Evolutionary conservation across 2,329 filamentous ascomycete species (phyloP), one percentile per base, ranked within the genome.

Genomic region (Ceratocystis smalleyi): DNA sequence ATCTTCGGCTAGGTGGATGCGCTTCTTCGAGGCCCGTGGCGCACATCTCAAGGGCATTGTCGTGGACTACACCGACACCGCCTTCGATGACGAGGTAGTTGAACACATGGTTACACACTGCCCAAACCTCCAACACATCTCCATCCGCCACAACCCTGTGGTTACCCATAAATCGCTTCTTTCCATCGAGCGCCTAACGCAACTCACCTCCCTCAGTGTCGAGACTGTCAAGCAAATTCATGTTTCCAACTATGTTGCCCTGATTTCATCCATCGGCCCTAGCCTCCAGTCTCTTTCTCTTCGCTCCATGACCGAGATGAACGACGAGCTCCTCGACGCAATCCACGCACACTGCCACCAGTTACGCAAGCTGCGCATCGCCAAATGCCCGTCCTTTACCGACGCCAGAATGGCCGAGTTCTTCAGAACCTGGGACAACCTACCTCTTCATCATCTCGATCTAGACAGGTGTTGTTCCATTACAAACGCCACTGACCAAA

Each of bases 61-160:
- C 69, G 79, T 96, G 1, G 91, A 90, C 70, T 91, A 87, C 74
- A 87, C 94, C 0, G 91, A 96, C 72, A 86, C 81, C 62, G 85
- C 91, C 40, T 87, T 97, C 68, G 83, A 85, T 49, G 86, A 96
- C 67, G 80, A 87, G 6, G 83, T 83, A 0, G 76, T 94, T 0
- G 72, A 77, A 15, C 73, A 80, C n/a, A 77, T 96, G 66, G 78
- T 79, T 27, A 76, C 79, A 5, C 75, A 81, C 66, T 92, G 89
- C 69, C 84, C 85, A 0, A 80, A 83, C 24, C 77, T 97, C 15
- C 78, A 78, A 59, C 85, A 88, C 2, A 77, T 97, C 62, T 96
- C 96, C 74, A 77, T 96, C 43, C 84, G 84, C 69, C 83, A 90
- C 70, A 95, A 94, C 73, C 88, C 90, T 70, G 82, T 85, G 67